Percentiles rank a stretch among this genome's conserved stretches.
Conservation (phyloP, 1,139 yeast genomes). For the Protomyces inouyei region DNA sequence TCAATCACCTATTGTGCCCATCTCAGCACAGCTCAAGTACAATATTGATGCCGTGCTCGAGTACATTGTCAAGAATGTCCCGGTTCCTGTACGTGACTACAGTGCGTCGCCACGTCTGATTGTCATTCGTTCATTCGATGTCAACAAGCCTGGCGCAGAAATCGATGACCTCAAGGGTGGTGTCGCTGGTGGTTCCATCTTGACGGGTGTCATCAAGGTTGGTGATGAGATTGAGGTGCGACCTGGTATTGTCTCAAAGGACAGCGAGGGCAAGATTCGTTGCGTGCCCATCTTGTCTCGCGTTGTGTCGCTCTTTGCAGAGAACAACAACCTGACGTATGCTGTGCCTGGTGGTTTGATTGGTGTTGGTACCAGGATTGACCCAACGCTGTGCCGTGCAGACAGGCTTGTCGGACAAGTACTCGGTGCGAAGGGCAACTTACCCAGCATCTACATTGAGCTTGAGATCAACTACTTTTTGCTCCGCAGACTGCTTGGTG, state of each 20-base stretch:
- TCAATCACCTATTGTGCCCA: conserved; percentile 98
- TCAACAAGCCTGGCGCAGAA: conserved; percentile 97
- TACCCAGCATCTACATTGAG: conserved; percentile 94
- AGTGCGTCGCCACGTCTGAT: conserved; percentile 88
- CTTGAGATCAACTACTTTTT: conserved; percentile 95
- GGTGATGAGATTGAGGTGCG: conserved; percentile 98
- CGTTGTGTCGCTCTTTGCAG: conserved; percentile 92
- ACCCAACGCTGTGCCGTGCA: conserved; percentile 98
- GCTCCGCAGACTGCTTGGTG: conserved; percentile 95
- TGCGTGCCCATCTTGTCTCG: conserved; percentile 94
- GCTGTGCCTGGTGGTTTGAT: conserved; percentile 99
- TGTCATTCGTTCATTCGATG: conserved; percentile 97
- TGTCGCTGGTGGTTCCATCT: conserved; percentile 98
- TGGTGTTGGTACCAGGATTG: conserved; percentile 99
- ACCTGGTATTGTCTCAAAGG: conserved; percentile 97
- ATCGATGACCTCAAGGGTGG: conserved; percentile 97
- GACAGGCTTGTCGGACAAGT: conserved; percentile 99
- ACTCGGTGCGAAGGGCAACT: conserved; percentile 92
- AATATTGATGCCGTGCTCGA: conserved; percentile 98
- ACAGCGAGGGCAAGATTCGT: conserved; percentile 74
- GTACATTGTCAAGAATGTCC: conserved; percentile 90
- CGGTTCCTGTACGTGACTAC: conserved; percentile 94
- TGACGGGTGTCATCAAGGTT: conserved; percentile 91
- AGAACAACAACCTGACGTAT: conserved; percentile 92
- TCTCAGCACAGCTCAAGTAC: conserved; percentile 96